These are phyloP conservation scores for Aureobasidium sp. DNA, from an alignment of 2,329 filamentous ascomycete genomes.

Conservation along the genomic window DNA sequence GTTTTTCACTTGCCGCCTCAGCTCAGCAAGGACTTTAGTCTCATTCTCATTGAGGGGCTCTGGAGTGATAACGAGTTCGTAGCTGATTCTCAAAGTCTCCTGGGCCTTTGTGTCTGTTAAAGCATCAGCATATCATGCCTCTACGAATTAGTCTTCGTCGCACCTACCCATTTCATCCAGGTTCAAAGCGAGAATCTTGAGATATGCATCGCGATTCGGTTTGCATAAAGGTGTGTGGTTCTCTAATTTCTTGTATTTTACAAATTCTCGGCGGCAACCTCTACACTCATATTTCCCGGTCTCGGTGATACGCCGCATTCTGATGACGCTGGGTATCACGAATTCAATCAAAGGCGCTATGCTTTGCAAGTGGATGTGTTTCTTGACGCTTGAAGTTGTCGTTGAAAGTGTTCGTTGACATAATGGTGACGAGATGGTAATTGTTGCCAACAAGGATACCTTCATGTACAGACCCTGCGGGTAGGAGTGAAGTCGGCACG, in stretches of 20 bases:
- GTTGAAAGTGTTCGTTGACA: neutral
- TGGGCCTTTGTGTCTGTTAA: neutral
- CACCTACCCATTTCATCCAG: neutral
- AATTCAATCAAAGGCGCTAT: neutral
- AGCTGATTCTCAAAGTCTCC: neutral
- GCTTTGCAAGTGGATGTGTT: neutral
- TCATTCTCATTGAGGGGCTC: neutral
- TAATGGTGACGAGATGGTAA: neutral
- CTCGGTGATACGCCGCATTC: no score
- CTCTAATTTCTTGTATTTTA: neutral
- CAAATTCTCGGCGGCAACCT: no score
- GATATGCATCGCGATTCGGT: neutral
- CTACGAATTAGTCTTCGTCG: neutral
- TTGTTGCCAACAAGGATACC: neutral
- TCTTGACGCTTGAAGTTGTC: neutral
- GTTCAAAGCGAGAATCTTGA: neutral
- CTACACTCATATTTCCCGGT: no score
- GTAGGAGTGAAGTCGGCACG: neutral
- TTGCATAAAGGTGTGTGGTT: neutral
- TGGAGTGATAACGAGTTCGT: neutral
- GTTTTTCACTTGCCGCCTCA: neutral
- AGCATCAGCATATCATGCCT: no score
- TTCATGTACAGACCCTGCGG: neutral
- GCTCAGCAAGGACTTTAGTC: neutral
- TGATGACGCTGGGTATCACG: no score